A percentile compares a stretch with the other conserved stretches of the same genome.
Evolutionary conservation across 129 eudicot species (phyloP).

Genomic region (Lactuca sativa): DNA sequence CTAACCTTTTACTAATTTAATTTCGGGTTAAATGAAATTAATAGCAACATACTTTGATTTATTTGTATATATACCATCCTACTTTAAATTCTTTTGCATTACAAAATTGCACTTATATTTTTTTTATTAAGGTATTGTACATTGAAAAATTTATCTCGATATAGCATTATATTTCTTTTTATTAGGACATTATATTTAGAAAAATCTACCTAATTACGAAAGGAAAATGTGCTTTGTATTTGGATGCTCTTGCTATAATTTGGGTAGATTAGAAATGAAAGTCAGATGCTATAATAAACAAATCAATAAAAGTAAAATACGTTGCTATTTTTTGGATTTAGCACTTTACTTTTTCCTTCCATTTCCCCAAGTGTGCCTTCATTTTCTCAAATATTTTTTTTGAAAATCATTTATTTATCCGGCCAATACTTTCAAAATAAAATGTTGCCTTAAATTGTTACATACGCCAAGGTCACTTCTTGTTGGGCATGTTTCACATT

Average conservation of each 20-base stretch:
- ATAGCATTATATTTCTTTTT: neutral
- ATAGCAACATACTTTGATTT: neutral
- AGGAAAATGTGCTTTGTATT: neutral
- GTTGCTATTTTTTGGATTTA: neutral
- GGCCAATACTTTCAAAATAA: neutral
- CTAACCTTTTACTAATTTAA: too few species aligned
- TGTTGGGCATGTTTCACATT: slow-evolving; percentile 67
- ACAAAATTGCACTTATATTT: neutral
- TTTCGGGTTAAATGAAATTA: neutral
- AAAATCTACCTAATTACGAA: neutral
- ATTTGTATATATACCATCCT: neutral
- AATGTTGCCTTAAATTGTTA: neutral
- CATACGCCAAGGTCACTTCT: slow-evolving; percentile 78
- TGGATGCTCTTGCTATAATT: neutral
- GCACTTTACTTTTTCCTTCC: neutral
- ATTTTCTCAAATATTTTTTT: neutral
- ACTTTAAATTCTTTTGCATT: too few species aligned
- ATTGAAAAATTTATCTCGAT: too few species aligned
- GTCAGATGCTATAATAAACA: neutral
- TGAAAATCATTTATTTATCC: neutral
- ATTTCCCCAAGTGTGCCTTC: neutral
- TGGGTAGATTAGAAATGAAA: neutral
- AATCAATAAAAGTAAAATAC: neutral
- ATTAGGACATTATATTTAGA: neutral
- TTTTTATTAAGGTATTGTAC: too few species aligned